Base-by-base conservation (phyloP, 1,284 basidiomycete species). In the Singerocomus inundabilis region DNA sequence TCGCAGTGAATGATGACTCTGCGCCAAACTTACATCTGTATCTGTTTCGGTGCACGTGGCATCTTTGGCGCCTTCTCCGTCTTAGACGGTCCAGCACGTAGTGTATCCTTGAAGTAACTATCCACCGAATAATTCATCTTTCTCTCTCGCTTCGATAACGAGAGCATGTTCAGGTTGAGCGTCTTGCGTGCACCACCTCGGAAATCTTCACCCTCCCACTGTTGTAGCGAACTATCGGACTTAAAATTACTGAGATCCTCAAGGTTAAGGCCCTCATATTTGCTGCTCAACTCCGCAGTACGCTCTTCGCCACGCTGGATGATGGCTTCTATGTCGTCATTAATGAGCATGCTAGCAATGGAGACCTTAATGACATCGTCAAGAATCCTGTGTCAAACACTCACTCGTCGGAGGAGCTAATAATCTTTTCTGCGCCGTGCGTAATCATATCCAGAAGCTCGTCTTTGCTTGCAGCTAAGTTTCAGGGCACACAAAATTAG, bases 161-260 rank as follows among this genome's bases (percentile, higher is more conserved):
- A 93, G 41, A 99, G 85, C 67, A 94, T 84, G 57, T 88, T 87
- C 64, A 91, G 74, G 58, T 84, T 84, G 57, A 93, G 75, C 6
- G 74, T 65, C 72, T 91, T 93, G 58, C 82, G 82, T 72, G 85
- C 59, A 28, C 60, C 88, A 31, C 79, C 69, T 29, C 87, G 79
- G 72, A 95, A 98, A 64, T 98, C 93, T 68, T 97, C 93, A 45
- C 97, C 95, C 64, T 99, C 96, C 94, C 95, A 98, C 57, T 93
- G 88, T 61, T 93, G 87, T 44, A 94, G 82, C 5, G 82, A 85
- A 35, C 86, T 89, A 64, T 98, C 93, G 6, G 89, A 87, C 70
- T 96, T 96, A 82, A 99, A 98, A 74, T 93, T 98, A 70, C 91
- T 95, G 44, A 99, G 75, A 60, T 98, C 96, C 64, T 99, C 96